Base-by-base conservation (phyloP, 2,329 filamentous ascomycete genomes). In the Epichloe baconii region DNA sequence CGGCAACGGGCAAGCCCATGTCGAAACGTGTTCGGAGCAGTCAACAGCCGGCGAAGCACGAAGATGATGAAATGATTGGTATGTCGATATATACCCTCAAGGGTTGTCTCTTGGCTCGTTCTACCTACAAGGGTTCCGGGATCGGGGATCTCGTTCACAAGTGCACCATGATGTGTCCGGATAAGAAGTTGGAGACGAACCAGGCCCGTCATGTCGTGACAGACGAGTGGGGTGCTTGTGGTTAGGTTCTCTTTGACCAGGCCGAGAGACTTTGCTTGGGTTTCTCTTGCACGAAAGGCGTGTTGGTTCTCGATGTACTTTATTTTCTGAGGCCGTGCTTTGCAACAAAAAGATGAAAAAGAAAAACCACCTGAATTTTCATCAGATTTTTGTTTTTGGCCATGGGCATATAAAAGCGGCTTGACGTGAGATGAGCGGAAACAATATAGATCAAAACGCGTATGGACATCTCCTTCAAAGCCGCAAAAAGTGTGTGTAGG, bases 51-150 rank as follows among this genome's bases (percentile, higher is more conserved):
- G 26, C 34, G 19, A 19, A 48, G 5, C 38, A 48, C 8, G 38
- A 15, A 14, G 35, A 34, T 2, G 38, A 38, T 5, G 14, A 47
- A 2, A 21, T 55, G 42, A 23, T 53, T 38, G 51, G 48, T 11
- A 35, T 53, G 40, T 52, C 48, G 10, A 44, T 55, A 21, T 56
- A 54, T 42, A 52, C 49, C 3, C 19, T 52, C 8, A 31, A 42
- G 12, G 53, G 53, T 3, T 58, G 56, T 36, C 36, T 58, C 12
- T 52, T 54, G 52, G 31, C 55, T 4, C 48, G 51, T 15, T 45
- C 47, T 12, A 43, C 51, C 7, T 55, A 52, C 41, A 49, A 45
- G 15, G 45, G 40, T 17, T n/a, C 4, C 0, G 47, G 36, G 5
- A n/a, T 26, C 8, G 46, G 51, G 5, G 23, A 41, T 12, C 2